Base-by-base conservation (phyloP, 2,329 filamentous ascomycete genomes). In the Epichloe gansuensis region DNA sequence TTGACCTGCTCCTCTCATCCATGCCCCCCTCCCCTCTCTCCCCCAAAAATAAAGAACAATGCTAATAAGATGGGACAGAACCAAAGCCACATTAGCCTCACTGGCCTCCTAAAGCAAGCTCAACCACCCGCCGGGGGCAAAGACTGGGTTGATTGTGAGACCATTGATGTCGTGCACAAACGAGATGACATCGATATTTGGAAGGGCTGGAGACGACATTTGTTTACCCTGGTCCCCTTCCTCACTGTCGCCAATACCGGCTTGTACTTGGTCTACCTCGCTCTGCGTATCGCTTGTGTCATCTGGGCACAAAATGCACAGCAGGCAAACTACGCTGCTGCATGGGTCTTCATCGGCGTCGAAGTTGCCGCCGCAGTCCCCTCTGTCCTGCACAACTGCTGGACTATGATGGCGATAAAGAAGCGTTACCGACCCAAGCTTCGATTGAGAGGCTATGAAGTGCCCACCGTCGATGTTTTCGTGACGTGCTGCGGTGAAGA, bases 401-500 rank as follows among this genome's bases (percentile, higher is more conserved):
- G 76, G 75, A 78, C 76, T 2, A 74, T 81, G 71, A 72, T 74
- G 66, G 74, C 76, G 0, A 64, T 80, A 56, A 79, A 80, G 65
- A 74, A 74, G 65, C 69, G 78, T 25, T 67, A 69, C 15, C 68
- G 77, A 25, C 75, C 77, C 1, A 76, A 77, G 70, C 64, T 82
- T 57, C 66, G 77, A 28, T 62, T 80, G n/a, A 63, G 63, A 1
- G 74, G 75, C 13, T 66, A 71, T 11, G 66, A 74, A 2, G 71
- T 74, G 3, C 75, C 80, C 0, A 75, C 75, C 1, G 75, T 82
- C 3, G 79, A 82, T 56, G 68, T 79, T 2, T 72, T 82, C 47
- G 63, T 82, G 5, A 78, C 78, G 1, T 80, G 75, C 64, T 82
- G 79, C 54, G 75, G 75, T 13, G 79, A 82, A 59, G 73, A 78